Evolutionary conservation across 192 early-diverging fungal genomes (phyloP), one percentile per base, ranked within the genome.

Genomic region (Entrophospora sp.): DNA sequence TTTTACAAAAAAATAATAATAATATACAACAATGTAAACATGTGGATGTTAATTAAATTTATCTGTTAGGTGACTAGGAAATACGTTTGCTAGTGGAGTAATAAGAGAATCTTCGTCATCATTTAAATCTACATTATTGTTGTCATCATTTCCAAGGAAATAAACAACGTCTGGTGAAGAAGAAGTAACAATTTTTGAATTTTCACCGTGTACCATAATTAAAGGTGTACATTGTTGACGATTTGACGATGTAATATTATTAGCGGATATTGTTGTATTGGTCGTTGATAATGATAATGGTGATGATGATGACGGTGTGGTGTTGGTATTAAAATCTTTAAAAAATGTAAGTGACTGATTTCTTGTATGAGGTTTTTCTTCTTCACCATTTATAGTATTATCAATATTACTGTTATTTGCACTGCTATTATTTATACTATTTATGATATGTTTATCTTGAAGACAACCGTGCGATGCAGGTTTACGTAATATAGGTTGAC

Each of bases 401-500:
- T 4, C 22, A 46, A 22, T 46, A 46, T 46, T 46, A 1, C 7
- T 24, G 4, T 57, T 57, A 5, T 34, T 57, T 4, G 34, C 13
- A 44, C 20, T 7, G 14, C 8, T 5, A 37, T 10, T 20, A 37
- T 25, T 25, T 7, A 18, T 6, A 28, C 18, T 3, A 44, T 13
- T 38, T 12, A 1, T 6, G 13, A 13, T 49, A 35, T 18, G 13
- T 36, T 31, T 64, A 24, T 49, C 64, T 28, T 53, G 49, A 10
- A 66, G 36, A 42, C 49, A 49, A 18, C 49, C 52, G 22, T 37
- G 34, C 9, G 64, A 66, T 40, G 37, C 51, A 30, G 64, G 64
- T 66, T 66, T 66, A 53, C 64, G 64, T 28, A 66, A 36, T 13
- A 66, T 66, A 18, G 64, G 64, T 37, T 53, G 46, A 4, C 64